Conservation (phyloP, 1,139 yeast species). For the Hansenula sp. region DNA sequence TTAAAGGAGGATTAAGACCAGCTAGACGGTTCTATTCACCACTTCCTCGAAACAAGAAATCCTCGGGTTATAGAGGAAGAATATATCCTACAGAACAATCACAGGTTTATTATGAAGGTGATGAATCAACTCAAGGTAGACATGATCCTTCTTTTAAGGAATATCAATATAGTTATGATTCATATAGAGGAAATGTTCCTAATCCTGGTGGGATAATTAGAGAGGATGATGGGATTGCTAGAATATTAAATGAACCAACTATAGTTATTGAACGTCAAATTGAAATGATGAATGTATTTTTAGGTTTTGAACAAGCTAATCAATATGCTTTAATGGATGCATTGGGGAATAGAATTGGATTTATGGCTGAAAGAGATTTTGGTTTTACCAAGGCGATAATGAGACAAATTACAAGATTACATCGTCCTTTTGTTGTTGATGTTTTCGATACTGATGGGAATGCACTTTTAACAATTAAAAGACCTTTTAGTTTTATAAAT, state of each 20-base stretch:
- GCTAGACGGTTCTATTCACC: constrained; percentile 2
- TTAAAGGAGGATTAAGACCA: too few species aligned
- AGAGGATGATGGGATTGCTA: constrained; percentile 50
- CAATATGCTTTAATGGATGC: constrained; percentile 70
- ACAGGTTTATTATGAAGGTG: not conserved
- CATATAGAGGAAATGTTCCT: constrained; percentile 17
- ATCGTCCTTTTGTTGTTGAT: constrained; percentile 79
- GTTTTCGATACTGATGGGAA: constrained; percentile 68
- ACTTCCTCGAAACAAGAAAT: not conserved
- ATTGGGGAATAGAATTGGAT: constrained; percentile 71
- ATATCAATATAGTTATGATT: not conserved
- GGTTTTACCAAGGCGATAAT: constrained; percentile 66
- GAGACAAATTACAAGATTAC: constrained; percentile 75
- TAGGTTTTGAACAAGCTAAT: constrained; percentile 92
- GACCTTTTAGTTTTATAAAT: constrained; percentile 83
- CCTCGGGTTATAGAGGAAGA: not conserved
- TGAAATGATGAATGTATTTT: constrained; percentile 78
- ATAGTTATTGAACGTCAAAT: constrained; percentile 82
- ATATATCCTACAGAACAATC: not conserved
- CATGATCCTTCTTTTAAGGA: not conserved
- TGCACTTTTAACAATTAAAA: constrained; percentile 56
- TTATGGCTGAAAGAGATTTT: constrained; percentile 73
- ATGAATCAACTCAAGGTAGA: not conserved
- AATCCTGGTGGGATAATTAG: constrained; percentile 44
- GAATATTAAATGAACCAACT: constrained; percentile 69